These are phyloP conservation scores for Hippophae rhamnoides DNA, from an alignment of 306 rosid genomes.

Conservation along the genomic window DNA sequence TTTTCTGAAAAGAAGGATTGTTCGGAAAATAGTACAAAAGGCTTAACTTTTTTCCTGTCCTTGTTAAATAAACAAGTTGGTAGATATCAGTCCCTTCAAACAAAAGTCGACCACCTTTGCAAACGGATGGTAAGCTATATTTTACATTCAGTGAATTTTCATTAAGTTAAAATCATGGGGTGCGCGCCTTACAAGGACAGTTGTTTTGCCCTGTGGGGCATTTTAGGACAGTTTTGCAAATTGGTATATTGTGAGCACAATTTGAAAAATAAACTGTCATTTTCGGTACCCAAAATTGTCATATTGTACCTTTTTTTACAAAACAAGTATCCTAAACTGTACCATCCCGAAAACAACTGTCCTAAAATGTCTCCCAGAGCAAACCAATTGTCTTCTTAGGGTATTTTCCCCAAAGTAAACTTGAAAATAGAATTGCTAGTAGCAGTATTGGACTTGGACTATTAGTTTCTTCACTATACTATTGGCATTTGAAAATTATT, in stretches of 20 bases:
- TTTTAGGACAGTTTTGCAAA: too few species aligned
- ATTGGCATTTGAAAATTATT: background rate
- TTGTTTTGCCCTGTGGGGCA: too few species aligned
- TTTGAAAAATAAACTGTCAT: too few species aligned
- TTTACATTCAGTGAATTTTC: slow-evolving; percentile 10
- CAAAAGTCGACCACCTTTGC: slow-evolving; percentile 66
- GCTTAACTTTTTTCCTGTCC: slow-evolving; percentile 39
- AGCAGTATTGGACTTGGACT: background rate
- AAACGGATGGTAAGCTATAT: slow-evolving; percentile 64
- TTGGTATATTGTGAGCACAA: too few species aligned
- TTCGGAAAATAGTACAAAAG: slow-evolving; percentile 36
- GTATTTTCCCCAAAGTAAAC: too few species aligned
- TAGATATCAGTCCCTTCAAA: slow-evolving; percentile 80
- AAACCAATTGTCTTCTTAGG: too few species aligned
- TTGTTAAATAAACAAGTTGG: slow-evolving; percentile 68
- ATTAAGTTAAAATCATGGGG: background rate
- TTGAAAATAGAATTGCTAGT: background rate
- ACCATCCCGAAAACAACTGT: too few species aligned
- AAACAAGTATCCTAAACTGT: too few species aligned
- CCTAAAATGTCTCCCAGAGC: too few species aligned
- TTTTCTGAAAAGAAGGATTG: slow-evolving; percentile 31
- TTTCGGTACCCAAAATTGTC: too few species aligned
- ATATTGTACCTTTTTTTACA: too few species aligned
- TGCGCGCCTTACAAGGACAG: too few species aligned
- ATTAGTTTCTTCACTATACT: background rate